These are phyloP conservation scores for Corrigiola litoralis DNA, from an alignment of 179 eudicot genomes.

Conservation along the genomic window DNA sequence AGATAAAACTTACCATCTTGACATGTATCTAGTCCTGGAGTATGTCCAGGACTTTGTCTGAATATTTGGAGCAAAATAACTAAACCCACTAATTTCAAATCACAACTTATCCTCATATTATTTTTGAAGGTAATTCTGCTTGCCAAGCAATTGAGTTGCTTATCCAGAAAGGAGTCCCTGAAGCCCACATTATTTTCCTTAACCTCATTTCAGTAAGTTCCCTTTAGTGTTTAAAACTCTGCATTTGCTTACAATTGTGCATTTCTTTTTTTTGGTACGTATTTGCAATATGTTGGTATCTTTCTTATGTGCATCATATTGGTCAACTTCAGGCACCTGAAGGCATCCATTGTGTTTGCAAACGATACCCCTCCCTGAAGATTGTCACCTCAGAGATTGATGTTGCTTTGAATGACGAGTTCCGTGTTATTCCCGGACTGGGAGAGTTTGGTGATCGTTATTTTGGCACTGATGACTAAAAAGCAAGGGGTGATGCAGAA, in stretches of 20 bases:
- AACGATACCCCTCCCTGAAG: conserved; percentile 78
- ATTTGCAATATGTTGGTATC: no score
- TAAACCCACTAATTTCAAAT: no score
- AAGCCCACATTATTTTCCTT: conserved; percentile 81
- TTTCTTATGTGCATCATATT: no score
- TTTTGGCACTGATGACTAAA: conserved; percentile 90
- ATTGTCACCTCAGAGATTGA: conserved; percentile 97
- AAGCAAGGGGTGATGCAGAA: neutral
- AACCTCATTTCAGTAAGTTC: conserved; percentile 89
- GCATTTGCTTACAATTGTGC: neutral
- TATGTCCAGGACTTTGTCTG: no score
- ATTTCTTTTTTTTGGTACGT: neutral
- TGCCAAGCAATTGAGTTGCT: conserved; percentile 90
- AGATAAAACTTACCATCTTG: no score
- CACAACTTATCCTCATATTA: no score
- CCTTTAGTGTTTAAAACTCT: no score
- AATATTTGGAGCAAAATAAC: no score
- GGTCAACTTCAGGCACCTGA: conserved; percentile 71
- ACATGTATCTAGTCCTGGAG: no score
- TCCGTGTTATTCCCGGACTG: conserved; percentile 90
- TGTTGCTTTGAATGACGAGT: conserved; percentile 70
- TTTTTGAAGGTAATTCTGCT: conserved; percentile 83
- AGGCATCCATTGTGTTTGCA: conserved; percentile 81
- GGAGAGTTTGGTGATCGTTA: conserved; percentile 99
- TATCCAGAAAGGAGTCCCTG: conserved; percentile 95